Evolutionary conservation across 352 stramenopile genomes (phyloP).

Genomic region (Phytophthora colocasiae): DNA sequence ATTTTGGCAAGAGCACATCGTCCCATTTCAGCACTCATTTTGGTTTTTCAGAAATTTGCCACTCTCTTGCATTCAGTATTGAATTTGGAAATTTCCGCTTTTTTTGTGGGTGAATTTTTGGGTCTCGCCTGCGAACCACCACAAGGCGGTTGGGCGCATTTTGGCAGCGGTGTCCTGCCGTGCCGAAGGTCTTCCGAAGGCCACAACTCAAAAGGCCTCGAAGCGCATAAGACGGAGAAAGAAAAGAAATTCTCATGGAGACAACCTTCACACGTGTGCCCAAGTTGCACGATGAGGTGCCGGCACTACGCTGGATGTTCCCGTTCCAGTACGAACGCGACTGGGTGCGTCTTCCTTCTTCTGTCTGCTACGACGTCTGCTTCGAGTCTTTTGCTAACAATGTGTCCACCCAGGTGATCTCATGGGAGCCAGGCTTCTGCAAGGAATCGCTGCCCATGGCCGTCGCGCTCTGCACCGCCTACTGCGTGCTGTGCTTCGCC

Average conservation of each 20-base stretch:
- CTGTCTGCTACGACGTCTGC: too few species aligned
- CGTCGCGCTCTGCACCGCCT: slow-evolving; percentile 67
- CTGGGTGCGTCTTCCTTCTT: slow-evolving; percentile 47
- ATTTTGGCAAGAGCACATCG: not conserved
- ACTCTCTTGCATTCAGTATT: slow-evolving; percentile 20
- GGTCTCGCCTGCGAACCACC: slow-evolving; percentile 7
- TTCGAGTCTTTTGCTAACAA: slow-evolving; percentile 11
- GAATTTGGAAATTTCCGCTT: slow-evolving; percentile 15
- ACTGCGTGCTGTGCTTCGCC: slow-evolving; percentile 81
- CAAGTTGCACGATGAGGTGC: slow-evolving; percentile 58
- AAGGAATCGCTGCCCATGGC: slow-evolving; percentile 67
- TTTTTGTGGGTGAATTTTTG: slow-evolving; percentile 19
- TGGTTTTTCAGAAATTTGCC: slow-evolving; percentile 2
- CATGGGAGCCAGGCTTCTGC: slow-evolving; percentile 76
- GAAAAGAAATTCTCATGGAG: slow-evolving; percentile 31
- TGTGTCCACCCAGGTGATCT: slow-evolving; percentile 48
- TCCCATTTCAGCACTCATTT: not conserved
- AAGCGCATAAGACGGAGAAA: slow-evolving; percentile 8
- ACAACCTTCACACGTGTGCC: slow-evolving; percentile 28
- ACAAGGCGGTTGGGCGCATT: slow-evolving; percentile 17
- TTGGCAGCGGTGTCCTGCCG: too few species aligned
- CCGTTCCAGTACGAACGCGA: slow-evolving; percentile 79
- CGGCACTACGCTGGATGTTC: slow-evolving; percentile 65
- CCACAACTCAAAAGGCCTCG: slow-evolving; percentile 38
- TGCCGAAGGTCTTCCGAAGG: too few species aligned